Evolutionary conservation across 345 rosid genomes (phyloP).

Genomic region (Capsella bursapastoris): DNA sequence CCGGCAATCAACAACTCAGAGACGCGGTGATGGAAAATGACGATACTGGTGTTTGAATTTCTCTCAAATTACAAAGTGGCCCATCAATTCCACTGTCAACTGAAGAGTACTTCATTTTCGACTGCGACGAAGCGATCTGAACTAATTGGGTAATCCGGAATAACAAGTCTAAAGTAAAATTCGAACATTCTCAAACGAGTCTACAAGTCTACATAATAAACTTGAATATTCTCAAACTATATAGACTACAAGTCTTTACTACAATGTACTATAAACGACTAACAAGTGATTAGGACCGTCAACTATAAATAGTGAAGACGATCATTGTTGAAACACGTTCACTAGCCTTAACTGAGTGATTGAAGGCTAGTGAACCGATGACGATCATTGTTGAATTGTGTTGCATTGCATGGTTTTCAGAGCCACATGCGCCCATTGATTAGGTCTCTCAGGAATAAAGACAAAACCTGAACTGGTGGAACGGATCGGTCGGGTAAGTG

Average conservation of each 20-base stretch:
- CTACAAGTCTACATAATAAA: no score
- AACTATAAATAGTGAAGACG: no score
- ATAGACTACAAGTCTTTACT: no score
- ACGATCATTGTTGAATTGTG: background rate
- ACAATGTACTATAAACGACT: no score
- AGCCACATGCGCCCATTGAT: background rate
- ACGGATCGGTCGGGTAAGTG: conserved; percentile 7
- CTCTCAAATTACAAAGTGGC: conserved; percentile 21
- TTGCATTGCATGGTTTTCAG: conserved; percentile 5
- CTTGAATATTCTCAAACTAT: no score
- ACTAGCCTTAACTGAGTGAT: background rate
- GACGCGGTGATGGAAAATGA: conserved; percentile 22
- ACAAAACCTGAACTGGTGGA: conserved; percentile 11
- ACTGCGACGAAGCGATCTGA: conserved; percentile 45
- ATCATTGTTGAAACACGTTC: background rate
- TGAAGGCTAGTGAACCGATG: background rate
- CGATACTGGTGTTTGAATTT: conserved; percentile 4
- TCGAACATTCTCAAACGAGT: no score
- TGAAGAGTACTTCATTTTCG: conserved; percentile 37
- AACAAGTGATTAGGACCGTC: background rate
- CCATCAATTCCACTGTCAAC: conserved; percentile 27
- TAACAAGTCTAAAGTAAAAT: no score
- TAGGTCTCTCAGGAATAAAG: background rate
- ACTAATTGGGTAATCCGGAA: no score
- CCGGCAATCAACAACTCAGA: conserved; percentile 38